Evolutionary conservation across 2,329 filamentous ascomycete species (phyloP), one percentile per base, ranked within the genome.

Genomic region (Fusarium solani-melongenae): DNA sequence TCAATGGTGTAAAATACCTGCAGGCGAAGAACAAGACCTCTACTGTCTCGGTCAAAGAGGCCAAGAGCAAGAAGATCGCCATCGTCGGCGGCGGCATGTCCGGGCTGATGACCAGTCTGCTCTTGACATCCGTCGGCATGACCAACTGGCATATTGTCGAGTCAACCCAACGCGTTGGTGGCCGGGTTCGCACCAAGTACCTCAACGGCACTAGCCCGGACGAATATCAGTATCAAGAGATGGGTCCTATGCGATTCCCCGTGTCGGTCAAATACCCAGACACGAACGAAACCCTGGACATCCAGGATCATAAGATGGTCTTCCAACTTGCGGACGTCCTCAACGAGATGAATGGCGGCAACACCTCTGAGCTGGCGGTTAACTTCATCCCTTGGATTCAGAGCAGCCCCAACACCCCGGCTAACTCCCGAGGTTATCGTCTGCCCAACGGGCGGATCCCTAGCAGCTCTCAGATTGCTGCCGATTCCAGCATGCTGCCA

Each of bases 191-290:
- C 49, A 86, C 85, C 3, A 78, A 80, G 14, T 86, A 85, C 63
- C 79, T 86, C 14, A 84, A 84, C 69, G 79, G 81, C 56, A 82
- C 82, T 6, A 68, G 29, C 14, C 75, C 69, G 2, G 64, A 72
- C 22, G 77, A 80, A 53, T 66, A 57, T 76, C 29, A 84, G 84
- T 92, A 92, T 76, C 90, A 92, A 75, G 91, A 92, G 77, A 86
- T 86, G 88, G 91, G 91, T 0, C 89, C 90, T 0, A 92, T 92
- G 90, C 83, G 90, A 3, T 90, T 92, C 74, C 91, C 91, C 0
- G 83, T 88, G 17, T 86, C 84, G 6, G 85, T 89, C 72, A 78
- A 85, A 7, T 85, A 86, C 34, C 83, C 86, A 6, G 83, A 84
- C 39, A 86, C 84, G 17, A 90, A 91, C 29, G 59, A 62, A 75